phyloP scores from a whole-genome alignment of 2,329 filamentous ascomycete species.

The Apiospora malaysiana region DNA sequence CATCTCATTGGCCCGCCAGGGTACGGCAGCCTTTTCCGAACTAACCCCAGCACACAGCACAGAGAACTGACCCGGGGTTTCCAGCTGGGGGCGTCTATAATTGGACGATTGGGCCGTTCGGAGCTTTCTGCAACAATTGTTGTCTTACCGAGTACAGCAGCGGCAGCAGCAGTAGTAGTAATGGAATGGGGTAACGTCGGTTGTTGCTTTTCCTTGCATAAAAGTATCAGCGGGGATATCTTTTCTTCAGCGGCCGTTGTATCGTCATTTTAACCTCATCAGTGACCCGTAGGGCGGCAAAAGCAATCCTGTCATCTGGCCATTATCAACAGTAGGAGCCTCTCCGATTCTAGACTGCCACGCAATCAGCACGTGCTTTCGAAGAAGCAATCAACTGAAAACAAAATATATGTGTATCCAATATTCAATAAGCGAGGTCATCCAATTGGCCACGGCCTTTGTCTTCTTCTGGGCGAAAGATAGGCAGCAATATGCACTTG shows the following conservation, averaged over 20 bases:
- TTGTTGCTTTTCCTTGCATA: conserved; percentile 9
- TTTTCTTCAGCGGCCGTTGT: background rate
- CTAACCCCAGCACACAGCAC: background rate
- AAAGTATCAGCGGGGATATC: background rate
- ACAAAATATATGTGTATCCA: background rate
- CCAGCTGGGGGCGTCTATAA: conserved; percentile 3
- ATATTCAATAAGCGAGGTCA: background rate
- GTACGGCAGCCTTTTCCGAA: background rate
- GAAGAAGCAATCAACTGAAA: background rate
- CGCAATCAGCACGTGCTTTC: background rate
- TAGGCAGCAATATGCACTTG: background rate
- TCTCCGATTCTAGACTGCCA: background rate
- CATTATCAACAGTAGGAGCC: background rate
- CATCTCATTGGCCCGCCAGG: background rate
- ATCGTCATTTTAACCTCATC: conserved; percentile 15
- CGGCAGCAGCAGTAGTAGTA: background rate
- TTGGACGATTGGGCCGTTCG: background rate
- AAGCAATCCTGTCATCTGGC: conserved; percentile 8
- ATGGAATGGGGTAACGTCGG: background rate
- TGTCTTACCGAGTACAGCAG: background rate
- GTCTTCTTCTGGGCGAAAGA: background rate
- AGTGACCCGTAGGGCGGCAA: background rate
- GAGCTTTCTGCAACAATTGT: background rate
- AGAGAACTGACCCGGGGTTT: background rate
- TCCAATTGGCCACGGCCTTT: background rate